Conservation (phyloP, 208 protist species). For the Acanthamoeba divionensis region DNA sequence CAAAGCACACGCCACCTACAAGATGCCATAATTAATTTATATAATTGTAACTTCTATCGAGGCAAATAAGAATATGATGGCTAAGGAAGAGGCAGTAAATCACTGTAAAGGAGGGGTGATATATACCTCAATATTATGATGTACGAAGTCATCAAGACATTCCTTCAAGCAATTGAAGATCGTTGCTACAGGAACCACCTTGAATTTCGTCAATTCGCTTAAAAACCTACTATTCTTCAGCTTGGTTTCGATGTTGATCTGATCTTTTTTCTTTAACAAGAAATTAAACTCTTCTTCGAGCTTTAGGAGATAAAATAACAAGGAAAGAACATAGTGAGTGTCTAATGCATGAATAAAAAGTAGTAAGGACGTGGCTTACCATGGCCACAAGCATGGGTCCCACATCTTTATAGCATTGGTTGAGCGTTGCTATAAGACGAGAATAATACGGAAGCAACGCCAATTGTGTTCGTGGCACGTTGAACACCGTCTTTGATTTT, state of each 20-base stretch:
- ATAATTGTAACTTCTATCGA: background rate
- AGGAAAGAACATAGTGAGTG: background rate
- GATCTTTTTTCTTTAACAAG: conserved; percentile 64
- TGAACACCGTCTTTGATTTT: conserved; percentile 58
- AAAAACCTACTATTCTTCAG: conserved; percentile 74
- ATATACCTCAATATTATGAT: conserved; percentile 81
- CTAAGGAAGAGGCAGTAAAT: background rate
- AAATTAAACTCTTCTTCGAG: conserved; percentile 76
- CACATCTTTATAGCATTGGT: conserved; percentile 57
- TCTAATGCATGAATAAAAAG: background rate
- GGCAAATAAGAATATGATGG: background rate
- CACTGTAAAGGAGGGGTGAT: too few species aligned
- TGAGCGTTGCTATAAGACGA: conserved; percentile 65
- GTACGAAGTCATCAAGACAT: conserved; percentile 77
- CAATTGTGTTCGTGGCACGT: conserved; percentile 59
- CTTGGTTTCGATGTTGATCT: conserved; percentile 74
- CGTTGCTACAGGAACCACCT: conserved; percentile 30
- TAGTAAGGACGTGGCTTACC: conserved; percentile 50
- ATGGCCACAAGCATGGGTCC: conserved; percentile 47
- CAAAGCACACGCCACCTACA: conserved; percentile 71
- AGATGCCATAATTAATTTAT: background rate
- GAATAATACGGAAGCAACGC: conserved; percentile 72
- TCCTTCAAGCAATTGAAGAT: conserved; percentile 69
- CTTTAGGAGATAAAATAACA: background rate
- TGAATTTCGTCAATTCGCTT: conserved; percentile 77